phyloP scores from a whole-genome alignment of 306 rosid genomes.

The Spatholobus suberectus region DNA sequence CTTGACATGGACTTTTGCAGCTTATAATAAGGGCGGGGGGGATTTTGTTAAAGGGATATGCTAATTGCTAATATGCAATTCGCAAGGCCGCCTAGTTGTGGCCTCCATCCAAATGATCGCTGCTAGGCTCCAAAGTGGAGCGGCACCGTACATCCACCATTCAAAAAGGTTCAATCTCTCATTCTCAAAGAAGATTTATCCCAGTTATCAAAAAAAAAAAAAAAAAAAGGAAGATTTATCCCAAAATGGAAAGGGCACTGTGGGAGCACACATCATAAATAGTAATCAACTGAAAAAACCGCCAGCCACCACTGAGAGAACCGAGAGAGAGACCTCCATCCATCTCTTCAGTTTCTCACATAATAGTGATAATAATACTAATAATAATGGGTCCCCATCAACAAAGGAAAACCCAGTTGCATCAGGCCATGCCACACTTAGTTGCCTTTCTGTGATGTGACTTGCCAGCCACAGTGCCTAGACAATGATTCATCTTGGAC shows the following conservation, averaged over 20 bases:
- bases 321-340: neutral
- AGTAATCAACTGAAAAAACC: conserved; percentile 52
- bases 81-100: neutral
- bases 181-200: neutral
- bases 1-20: neutral
- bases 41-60: neutral
- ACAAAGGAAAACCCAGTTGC: conserved; percentile 44
- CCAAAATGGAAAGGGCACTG: conserved; percentile 32
- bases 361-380: neutral
- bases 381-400: conserved; percentile 32
- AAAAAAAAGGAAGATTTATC: conserved; percentile 32
- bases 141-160: conserved; percentile 10
- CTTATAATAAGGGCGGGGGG: neutral
- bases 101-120: neutral
- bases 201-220: too few species aligned
- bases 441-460: conserved; percentile 46
- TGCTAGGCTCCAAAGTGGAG: conserved; percentile 7
- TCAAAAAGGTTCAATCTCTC: neutral
- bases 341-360: neutral
- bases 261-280: neutral
- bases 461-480: conserved; percentile 40
- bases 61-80: neutral
- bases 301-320: conserved; percentile 38
- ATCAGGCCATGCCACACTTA: conserved; percentile 4
- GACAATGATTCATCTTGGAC: conserved; percentile 68